Base-by-base conservation (phyloP, 1,284 basidiomycete species). In the Spongiforma sp. region DNA sequence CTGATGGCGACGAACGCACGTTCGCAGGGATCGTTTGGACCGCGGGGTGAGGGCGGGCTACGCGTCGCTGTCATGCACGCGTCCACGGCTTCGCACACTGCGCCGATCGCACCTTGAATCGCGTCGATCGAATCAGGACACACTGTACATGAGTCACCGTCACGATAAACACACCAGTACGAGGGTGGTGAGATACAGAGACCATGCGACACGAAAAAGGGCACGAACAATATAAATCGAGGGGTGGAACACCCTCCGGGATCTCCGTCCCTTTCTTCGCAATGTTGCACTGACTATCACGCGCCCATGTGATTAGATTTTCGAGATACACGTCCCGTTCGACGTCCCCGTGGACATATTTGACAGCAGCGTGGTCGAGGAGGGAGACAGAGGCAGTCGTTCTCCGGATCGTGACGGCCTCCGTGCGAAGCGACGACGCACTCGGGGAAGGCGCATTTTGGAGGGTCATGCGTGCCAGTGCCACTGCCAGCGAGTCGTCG, bases 211-310 rank as follows among this genome's bases (percentile, higher is more conserved):
- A n/a, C n/a, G n/a, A n/a, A n/a, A n/a, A n/a, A n/a, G n/a, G n/a
- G n/a, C n/a, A n/a, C n/a, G n/a, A n/a, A n/a, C 93, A 80, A 73
- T 97, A 98, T 19, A 97, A 75, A 78, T 97, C 95, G 39, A 93
- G 92, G 71, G 95, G 90, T 2, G 90, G 83, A 19, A 91, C 76
- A 5, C 84, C 86, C 30, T 83, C 78, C 0, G 95, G 95, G 46
- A 98, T 95, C 77, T 97, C 95, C 26, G 88, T 91, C 43, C 84
- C 86, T 3, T 86, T 89, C 39, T 82, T 79, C 12, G 78, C 78
- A 48, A 96, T 88, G 68, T 88, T 91, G 41, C 88, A 86, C 39
- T 81, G 76, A 65, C 91, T 93, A 37, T 90, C 85, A 46, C 79
- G 81, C 1, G 85, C 84, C 91, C 91, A 94, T 3, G 73, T 68